Evolutionary conservation across 2,329 filamentous ascomycete genomes (phyloP), one percentile per base, ranked within the genome.

Genomic region (Talaromyces sp.): DNA sequence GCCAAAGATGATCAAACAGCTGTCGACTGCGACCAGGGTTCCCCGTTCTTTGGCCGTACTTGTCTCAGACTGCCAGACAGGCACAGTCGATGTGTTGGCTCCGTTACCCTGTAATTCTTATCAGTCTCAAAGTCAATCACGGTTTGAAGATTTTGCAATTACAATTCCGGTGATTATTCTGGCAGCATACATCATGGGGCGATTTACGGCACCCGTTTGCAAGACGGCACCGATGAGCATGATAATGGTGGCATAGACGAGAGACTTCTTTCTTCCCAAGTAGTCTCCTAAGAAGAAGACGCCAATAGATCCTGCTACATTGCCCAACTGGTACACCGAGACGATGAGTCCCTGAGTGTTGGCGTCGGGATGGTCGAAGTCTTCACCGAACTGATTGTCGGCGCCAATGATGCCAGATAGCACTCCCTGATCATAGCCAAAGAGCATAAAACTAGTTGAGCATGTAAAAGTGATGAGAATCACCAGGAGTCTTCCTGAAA

Each of bases 321-420:
- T 75, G 33, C 76, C 74, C 45, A 78, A 77, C 10, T 65, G 65
- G 31, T 67, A 60, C 57, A 69, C 69, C 0, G 70, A 72, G 5
- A 70, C 69, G 54, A 73, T 66, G 13, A 75, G 75, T 22, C 77
- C 78, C 65, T 79, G 75, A 72, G 80, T 75, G 19, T 71, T 73
- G 1, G 75, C 69, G 62, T 76, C 73, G 0, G 78, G 77, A 22
- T 75, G 70, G 63, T 73, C 69, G 69, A 80, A 79, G 41, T 80
- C 75, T 10, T 68, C 69, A 2, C 74, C 76, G 63, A 81, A 81
- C 22, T 72, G 71, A 59, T 80, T 80, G 45, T 80, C 71, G 6
- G 79, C 79, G 8, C 79, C 73, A 61, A 82, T 82, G 58, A 84
- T 79, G 33, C 79, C 80, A 31, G 81, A 81, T 75, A 83, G 79